Evolutionary conservation across 169 alveolate species (phyloP).

Genomic region (Plasmodium gaboni): DNA sequence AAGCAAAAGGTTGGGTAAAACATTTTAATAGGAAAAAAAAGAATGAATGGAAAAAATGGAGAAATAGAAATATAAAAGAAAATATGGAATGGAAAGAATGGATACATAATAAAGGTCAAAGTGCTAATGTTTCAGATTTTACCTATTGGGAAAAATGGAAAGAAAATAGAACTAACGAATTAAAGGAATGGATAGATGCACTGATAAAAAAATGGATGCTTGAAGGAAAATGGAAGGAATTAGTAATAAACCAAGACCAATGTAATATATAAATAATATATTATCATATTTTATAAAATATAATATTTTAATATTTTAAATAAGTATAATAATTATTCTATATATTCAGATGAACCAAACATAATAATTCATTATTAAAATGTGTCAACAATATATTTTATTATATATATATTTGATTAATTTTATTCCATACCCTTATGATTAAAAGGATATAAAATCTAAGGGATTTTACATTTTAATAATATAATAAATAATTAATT

Average conservation of each 20-base stretch:
- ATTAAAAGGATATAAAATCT: too few species aligned
- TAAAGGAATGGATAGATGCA: constrained; percentile 4
- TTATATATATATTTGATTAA: too few species aligned
- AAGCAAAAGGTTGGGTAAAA: constrained; percentile 14
- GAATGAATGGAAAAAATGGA: constrained; percentile 28
- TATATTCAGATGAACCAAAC: too few species aligned
- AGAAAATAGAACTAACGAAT: not conserved
- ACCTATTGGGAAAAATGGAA: constrained; percentile 30
- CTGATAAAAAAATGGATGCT: constrained; percentile 9
- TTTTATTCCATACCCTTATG: too few species aligned
- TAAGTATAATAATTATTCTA: too few species aligned
- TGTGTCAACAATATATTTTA: too few species aligned
- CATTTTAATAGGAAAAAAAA: not conserved
- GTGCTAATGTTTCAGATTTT: not conserved
- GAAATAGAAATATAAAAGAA: constrained; percentile 11
- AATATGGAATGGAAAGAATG: not conserved
- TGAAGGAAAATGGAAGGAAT: constrained; percentile 7
- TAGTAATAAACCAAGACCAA: not conserved
- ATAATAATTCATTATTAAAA: too few species aligned
- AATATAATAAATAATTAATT: too few species aligned
- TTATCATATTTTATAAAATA: too few species aligned
- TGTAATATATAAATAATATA: too few species aligned
- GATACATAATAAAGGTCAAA: not conserved
- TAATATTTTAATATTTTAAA: too few species aligned
- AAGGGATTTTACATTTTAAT: too few species aligned